These are phyloP conservation scores for Arxiozyma bovina DNA, from an alignment of 1,139 yeast genomes.

Conservation along the genomic window DNA sequence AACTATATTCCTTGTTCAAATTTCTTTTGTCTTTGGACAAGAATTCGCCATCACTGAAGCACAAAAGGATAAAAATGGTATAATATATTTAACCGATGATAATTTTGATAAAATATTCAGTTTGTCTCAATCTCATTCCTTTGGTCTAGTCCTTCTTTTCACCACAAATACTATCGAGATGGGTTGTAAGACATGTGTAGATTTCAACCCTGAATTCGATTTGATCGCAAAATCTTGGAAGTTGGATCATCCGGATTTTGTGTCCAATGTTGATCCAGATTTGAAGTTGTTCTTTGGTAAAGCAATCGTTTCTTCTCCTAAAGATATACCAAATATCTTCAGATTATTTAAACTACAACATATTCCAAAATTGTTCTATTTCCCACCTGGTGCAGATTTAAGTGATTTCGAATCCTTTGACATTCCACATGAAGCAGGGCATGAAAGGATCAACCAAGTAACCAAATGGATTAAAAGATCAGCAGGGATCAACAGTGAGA, in stretches of 20 bases:
- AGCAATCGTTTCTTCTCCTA: slow-evolving; percentile 55
- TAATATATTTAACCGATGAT: slow-evolving; percentile 48
- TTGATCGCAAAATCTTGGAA: slow-evolving; percentile 56
- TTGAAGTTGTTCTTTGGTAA: slow-evolving; percentile 54
- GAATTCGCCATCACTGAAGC: slow-evolving; percentile 16
- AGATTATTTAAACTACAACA: slow-evolving; percentile 49
- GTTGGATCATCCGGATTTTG: slow-evolving; percentile 39
- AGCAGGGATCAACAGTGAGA: slow-evolving; percentile 41
- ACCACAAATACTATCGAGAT: slow-evolving; percentile 68
- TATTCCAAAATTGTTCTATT: slow-evolving; percentile 71
- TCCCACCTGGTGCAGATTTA: slow-evolving; percentile 45
- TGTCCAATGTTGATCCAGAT: slow-evolving; percentile 26
- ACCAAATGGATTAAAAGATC: slow-evolving; percentile 26
- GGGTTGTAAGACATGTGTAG: slow-evolving; percentile 69
- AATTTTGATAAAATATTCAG: slow-evolving; percentile 51
- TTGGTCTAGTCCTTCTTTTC: slow-evolving; percentile 57
- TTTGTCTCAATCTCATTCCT: slow-evolving; percentile 21
- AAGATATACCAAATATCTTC: slow-evolving; percentile 44
- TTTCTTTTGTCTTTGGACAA: slow-evolving; percentile 16
- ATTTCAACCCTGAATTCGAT: slow-evolving; percentile 58
- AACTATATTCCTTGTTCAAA: slow-evolving; percentile 8
- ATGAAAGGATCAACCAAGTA: slow-evolving; percentile 18
- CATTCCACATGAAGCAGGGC: slow-evolving; percentile 5
- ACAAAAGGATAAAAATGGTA: slow-evolving; percentile 22
- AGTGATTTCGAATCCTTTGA: not conserved